phyloP scores from a whole-genome alignment of 306 rosid species.

The Aeschynomene evenia region DNA sequence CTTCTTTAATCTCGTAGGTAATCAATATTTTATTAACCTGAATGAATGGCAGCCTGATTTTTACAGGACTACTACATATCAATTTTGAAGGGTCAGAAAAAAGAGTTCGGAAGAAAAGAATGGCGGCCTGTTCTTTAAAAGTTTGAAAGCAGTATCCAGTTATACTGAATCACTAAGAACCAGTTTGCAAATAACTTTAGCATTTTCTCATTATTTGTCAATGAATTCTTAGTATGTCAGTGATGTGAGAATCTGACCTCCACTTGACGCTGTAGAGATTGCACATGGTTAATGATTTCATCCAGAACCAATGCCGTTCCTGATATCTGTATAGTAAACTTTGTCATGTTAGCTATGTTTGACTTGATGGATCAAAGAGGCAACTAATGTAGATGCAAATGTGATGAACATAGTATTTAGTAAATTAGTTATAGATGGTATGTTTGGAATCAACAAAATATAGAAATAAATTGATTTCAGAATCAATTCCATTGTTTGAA shows the following conservation, averaged over 20 bases:
- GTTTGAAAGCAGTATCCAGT: conserved; percentile 4
- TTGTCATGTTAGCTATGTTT: conserved; percentile 27
- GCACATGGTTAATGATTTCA: conserved; percentile 95
- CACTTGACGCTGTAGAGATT: conserved; percentile 87
- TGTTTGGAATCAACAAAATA: too few relatives aligned
- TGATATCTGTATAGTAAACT: conserved; percentile 64
- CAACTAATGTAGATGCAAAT: background rate
- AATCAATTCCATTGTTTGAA: too few relatives aligned
- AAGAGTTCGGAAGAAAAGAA: conserved; percentile 3
- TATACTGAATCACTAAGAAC: conserved; percentile 16
- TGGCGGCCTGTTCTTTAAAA: background rate
- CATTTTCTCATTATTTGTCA: conserved; percentile 29
- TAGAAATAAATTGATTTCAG: too few relatives aligned
- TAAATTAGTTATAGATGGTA: background rate
- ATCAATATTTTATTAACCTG: conserved; percentile 11
- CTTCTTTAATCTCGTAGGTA: background rate
- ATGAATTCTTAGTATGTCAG: conserved; percentile 26
- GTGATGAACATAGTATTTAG: conserved; percentile 2
- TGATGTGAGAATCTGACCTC: conserved; percentile 72
- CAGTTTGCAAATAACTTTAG: conserved; percentile 25
- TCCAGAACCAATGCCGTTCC: conserved; percentile 94
- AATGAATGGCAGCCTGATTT: background rate
- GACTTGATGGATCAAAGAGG: conserved; percentile 8
- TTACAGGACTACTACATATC: conserved; percentile 7
- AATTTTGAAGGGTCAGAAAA: conserved; percentile 6